A percentile compares a stretch with the other conserved stretches of the same genome.
phyloP scores from a whole-genome alignment of 179 eudicot species.

The Silene noctiflora region DNA sequence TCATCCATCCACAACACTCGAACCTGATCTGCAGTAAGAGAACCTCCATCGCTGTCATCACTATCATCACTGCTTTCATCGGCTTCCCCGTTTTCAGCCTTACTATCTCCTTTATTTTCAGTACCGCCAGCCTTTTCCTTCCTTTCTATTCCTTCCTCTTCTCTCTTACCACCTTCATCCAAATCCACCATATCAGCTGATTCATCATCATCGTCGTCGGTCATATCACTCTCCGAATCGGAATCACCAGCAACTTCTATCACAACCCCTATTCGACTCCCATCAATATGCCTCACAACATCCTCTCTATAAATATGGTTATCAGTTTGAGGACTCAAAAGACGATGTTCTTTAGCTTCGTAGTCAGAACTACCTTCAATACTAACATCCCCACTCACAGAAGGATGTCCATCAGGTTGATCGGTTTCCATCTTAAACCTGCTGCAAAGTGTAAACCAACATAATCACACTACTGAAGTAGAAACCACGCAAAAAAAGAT shows the following conservation, averaged over 20 bases:
- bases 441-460: slow-evolving; percentile 2
- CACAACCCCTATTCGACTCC: slow-evolving; percentile 67
- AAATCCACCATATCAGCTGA: slow-evolving; percentile 26
- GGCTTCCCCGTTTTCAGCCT: slow-evolving; percentile 28
- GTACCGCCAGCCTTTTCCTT: slow-evolving; percentile 31
- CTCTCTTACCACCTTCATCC: slow-evolving; percentile 26
- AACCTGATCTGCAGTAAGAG: slow-evolving; percentile 70
- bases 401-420: slow-evolving; percentile 31
- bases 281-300: slow-evolving; percentile 64
- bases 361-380: slow-evolving; percentile 19
- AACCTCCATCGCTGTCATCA: slow-evolving; percentile 31
- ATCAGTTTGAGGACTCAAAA: slow-evolving; percentile 28
- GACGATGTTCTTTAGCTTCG: slow-evolving; percentile 17
- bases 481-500: background rate
- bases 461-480: slow-evolving; percentile 16
- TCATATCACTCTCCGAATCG: slow-evolving; percentile 74
- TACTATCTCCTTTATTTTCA: slow-evolving; percentile 34
- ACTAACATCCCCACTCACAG: slow-evolving; percentile 14
- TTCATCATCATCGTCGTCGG: slow-evolving; percentile 52
- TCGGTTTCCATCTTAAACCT: slow-evolving; percentile 44
- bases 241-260: slow-evolving; percentile 96
- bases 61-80: slow-evolving; percentile 36
- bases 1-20: slow-evolving; percentile 88
- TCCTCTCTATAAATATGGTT: slow-evolving; percentile 75
- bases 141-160: slow-evolving; percentile 24